Conservation (phyloP, 1,139 yeast species). For the Arxiozyma telluris region DNA sequence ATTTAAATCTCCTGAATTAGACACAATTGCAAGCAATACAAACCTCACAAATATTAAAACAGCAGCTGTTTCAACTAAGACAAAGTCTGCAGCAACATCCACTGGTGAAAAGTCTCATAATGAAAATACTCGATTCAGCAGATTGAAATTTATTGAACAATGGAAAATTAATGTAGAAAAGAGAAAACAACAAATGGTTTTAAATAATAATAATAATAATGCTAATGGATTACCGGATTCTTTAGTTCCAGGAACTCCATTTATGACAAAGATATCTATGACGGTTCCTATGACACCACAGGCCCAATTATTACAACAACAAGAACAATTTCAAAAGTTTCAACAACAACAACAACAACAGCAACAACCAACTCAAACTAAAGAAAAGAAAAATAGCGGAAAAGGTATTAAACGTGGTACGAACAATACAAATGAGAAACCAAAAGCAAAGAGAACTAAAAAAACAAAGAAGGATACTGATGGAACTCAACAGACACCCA, state of each 20-base stretch:
- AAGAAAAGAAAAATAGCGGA: constrained; percentile 5
- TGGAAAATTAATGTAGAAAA: constrained; percentile 38
- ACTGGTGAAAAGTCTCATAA: constrained; percentile 13
- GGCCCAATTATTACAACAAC: constrained; percentile 25
- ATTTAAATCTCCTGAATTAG: not conserved
- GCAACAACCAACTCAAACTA: constrained; percentile 2
- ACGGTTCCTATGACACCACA: constrained; percentile 26
- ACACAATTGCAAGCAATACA: not conserved
- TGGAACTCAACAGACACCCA: constrained; percentile 13
- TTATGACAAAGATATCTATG: constrained; percentile 28
- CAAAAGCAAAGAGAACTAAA: constrained; percentile 26
- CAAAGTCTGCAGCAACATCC: not conserved
- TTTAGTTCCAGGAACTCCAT: constrained; percentile 10
- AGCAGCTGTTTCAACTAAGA: too few species aligned
- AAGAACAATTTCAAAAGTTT: constrained; percentile 7
- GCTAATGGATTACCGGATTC: not conserved
- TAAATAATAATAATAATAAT: constrained; percentile 7
- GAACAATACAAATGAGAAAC: constrained; percentile 8
- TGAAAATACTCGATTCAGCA: constrained; percentile 40
- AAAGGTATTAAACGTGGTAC: constrained; percentile 7
- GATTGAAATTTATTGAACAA: constrained; percentile 43
- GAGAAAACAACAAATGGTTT: constrained; percentile 31
- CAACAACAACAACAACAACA: constrained; percentile 6
- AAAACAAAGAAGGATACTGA: constrained; percentile 22
- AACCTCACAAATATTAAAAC: too few species aligned